These are phyloP conservation scores for Hermanozyma aechmeae DNA, from an alignment of 805 yeast genomes.

Conservation along the genomic window DNA sequence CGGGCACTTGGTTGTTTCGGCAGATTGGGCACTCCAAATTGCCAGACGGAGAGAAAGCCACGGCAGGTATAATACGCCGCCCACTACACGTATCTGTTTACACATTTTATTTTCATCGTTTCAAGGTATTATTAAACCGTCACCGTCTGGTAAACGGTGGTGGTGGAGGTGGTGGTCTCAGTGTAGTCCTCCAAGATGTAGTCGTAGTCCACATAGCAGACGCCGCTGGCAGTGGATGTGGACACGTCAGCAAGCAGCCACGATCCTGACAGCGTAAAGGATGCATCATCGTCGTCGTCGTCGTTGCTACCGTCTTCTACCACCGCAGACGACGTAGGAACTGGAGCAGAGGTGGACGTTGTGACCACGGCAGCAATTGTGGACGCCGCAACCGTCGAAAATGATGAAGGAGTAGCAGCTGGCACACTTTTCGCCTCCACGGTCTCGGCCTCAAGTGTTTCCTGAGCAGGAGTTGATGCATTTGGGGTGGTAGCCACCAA, in stretches of 20 bases:
- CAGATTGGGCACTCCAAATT: no score
- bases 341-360: no score
- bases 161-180: constrained; percentile 29
- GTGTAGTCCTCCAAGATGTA: constrained; percentile 19
- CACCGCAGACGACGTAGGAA: no score
- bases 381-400: no score
- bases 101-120: not conserved
- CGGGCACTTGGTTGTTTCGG: no score
- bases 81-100: not conserved
- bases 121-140: constrained; percentile 13
- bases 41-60: no score
- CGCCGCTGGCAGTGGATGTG: constrained; percentile 21
- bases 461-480: not conserved
- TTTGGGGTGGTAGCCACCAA: not conserved
- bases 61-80: not conserved
- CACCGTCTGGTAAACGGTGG: constrained; percentile 26
- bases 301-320: no score
- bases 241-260: constrained; percentile 26
- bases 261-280: no score
- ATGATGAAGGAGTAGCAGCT: no score
- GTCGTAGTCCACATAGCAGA: constrained; percentile 28
- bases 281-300: no score
- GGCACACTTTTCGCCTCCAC: no score
- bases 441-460: not conserved
- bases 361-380: no score